Evolutionary conservation across 2,329 filamentous ascomycete species (phyloP), one percentile per base, ranked within the genome.

Genomic region (Ophiognomonia clavigignenti-juglandacearum): DNA sequence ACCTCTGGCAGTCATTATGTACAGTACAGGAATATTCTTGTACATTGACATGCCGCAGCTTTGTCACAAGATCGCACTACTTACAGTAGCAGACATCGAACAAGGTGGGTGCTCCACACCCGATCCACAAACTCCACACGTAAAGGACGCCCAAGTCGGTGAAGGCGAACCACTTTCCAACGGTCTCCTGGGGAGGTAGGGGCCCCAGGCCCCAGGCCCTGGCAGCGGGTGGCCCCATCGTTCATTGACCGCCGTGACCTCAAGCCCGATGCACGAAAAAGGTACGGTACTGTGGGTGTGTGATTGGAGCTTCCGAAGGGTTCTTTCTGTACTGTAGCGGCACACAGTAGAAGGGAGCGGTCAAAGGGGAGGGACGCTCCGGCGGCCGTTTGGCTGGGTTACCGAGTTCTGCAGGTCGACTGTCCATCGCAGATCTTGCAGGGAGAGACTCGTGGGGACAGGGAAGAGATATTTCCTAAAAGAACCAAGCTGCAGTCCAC

Each of bases 201-300:
- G 49, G 38, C 22, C n/a, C n/a, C n/a, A n/a, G n/a, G n/a, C n/a
- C n/a, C n/a, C n/a, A n/a, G n/a, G n/a, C n/a, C n/a, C 42, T 45
- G 49, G 42, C 22, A 23, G 26, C n/a, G n/a, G 22, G 16, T 24
- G 48, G 46, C 38, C 42, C 48, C 49, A 45, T 45, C 34, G 38
- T 45, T 49, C 46, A 45, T 49, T 49, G 49, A 52, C 49, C 49
- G 49, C 49, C 42, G 38, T 32, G 27, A 14, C 27, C 40, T n/a
- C 19, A 22, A 24, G 10, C 39, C n/a, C n/a, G n/a, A n/a, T n/a
- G n/a, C n/a, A n/a, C n/a, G n/a, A n/a, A n/a, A n/a, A n/a, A n/a
- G n/a, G n/a, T n/a, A n/a, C n/a, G n/a, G n/a, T n/a, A n/a, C n/a
- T n/a, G n/a, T n/a, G n/a, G n/a, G n/a, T n/a, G n/a, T n/a, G n/a